These are phyloP conservation scores for Leptomonas pyrrhocoris DNA, from an alignment of 208 protist species.

Conservation along the genomic window DNA sequence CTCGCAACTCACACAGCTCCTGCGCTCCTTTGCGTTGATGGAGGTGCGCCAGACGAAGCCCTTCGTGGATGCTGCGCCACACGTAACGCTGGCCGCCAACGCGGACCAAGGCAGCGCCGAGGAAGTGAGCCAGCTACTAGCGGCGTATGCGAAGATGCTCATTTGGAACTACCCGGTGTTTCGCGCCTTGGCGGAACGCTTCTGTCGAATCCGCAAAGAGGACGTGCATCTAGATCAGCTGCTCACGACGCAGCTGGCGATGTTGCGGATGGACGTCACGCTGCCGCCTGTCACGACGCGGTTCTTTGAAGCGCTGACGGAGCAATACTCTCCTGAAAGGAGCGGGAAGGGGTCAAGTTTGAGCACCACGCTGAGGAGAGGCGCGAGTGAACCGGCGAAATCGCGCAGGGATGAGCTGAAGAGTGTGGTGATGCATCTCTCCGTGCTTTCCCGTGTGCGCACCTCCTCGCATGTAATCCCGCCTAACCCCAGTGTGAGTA, in stretches of 20 bases:
- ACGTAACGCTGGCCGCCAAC: conserved; percentile 34
- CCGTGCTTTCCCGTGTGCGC: conserved; percentile 38
- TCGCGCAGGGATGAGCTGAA: neutral
- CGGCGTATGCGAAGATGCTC: conserved; percentile 75
- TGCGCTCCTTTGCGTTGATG: conserved; percentile 66
- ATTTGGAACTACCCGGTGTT: conserved; percentile 77
- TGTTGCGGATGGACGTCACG: conserved; percentile 73
- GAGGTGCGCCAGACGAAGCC: conserved; percentile 52
- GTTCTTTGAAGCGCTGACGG: conserved; percentile 17
- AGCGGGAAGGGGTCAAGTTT: neutral
- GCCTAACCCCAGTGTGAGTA: neutral
- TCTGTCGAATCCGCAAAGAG: conserved; percentile 10
- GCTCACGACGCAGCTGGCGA: conserved; percentile 59
- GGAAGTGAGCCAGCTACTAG: conserved; percentile 48
- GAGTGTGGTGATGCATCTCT: conserved; percentile 45
- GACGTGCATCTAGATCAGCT: conserved; percentile 50
- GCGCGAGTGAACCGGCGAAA: conserved; percentile 2
- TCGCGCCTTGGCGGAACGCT: conserved; percentile 58
- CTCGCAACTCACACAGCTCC: conserved; percentile 42
- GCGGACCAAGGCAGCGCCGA: conserved; percentile 31
- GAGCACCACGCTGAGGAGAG: neutral
- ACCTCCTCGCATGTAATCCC: neutral
- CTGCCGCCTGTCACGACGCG: conserved; percentile 34
- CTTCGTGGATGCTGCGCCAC: conserved; percentile 65
- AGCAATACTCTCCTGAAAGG: neutral